phyloP scores from a whole-genome alignment of 2,329 filamentous ascomycete genomes.

The Ceratocystis smalleyi region DNA sequence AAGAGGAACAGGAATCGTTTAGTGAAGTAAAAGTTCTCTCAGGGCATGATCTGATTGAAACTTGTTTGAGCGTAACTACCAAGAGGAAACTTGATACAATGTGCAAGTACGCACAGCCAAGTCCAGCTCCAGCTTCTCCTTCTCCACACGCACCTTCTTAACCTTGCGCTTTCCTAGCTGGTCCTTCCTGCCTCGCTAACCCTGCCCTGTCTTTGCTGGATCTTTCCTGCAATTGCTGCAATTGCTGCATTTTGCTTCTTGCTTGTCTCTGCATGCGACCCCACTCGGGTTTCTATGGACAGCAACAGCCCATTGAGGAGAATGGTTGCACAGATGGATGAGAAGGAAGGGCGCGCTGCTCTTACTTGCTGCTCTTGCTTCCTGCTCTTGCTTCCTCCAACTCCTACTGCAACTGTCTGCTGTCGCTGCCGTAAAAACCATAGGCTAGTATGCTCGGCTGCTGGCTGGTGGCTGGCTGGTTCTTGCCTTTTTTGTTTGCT shows the following conservation, averaged over 20 bases:
- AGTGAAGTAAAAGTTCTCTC: background rate
- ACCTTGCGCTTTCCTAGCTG: background rate
- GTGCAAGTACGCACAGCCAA: background rate
- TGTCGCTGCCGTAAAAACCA: background rate
- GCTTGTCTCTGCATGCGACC: background rate
- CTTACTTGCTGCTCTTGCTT: background rate
- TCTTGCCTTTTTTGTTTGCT: background rate
- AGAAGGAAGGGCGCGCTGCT: background rate
- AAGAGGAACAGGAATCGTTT: background rate
- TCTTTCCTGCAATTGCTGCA: background rate
- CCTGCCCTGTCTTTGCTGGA: background rate
- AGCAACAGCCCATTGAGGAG: background rate
- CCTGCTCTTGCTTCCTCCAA: background rate
- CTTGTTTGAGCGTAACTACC: constrained; percentile 4
- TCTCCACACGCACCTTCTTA: background rate
- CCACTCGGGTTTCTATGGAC: background rate
- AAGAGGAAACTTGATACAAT: background rate
- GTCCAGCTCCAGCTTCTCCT: background rate
- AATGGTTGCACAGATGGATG: constrained; percentile 2
- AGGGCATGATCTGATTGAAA: constrained; percentile 6
- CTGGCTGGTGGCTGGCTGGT: background rate
- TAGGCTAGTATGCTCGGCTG: too few relatives aligned
- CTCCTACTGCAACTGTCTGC: background rate
- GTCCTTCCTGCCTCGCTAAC: background rate
- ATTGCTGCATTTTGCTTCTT: background rate